A percentile compares a stretch with the other conserved stretches of the same genome.
These are phyloP conservation scores for Lactarius indigo DNA, from an alignment of 768 basidiomycete species.

Conservation along the genomic window DNA sequence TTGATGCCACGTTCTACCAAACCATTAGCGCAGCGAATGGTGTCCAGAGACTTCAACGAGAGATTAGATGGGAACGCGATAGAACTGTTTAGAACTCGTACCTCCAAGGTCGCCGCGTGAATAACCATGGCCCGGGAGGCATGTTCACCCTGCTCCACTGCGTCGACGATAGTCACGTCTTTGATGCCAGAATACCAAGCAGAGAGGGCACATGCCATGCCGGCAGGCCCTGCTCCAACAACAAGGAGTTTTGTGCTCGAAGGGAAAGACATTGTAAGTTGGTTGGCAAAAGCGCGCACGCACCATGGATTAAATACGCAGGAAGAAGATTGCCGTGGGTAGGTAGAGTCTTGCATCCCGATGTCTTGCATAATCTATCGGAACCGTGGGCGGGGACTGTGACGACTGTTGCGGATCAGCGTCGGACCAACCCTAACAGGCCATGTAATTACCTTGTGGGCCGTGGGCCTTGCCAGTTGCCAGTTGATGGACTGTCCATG, in stretches of 20 bases:
- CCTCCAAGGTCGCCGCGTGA: conserved; percentile 54
- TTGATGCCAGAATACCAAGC: conserved; percentile 41
- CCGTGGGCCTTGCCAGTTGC: too few species aligned
- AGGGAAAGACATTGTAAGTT: conserved; percentile 32
- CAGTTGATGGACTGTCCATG: not conserved
- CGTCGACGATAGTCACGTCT: conserved; percentile 46
- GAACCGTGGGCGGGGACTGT: not conserved
- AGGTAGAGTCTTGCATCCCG: not conserved
- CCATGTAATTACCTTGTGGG: not conserved
- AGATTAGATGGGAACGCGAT: conserved; percentile 32
- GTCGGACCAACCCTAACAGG: too few species aligned
- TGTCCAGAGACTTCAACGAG: conserved; percentile 42
- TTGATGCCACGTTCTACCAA: conserved; percentile 40
- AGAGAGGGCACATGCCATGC: conserved; percentile 45
- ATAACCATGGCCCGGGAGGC: conserved; percentile 45
- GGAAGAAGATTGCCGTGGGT: not conserved
- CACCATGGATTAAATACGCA: not conserved
- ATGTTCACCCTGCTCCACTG: conserved; percentile 32
- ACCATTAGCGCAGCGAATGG: conserved; percentile 39
- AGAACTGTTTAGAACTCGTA: conserved; percentile 24
- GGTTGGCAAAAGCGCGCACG: not conserved
- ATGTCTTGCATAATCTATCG: not conserved
- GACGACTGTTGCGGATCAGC: too few species aligned
- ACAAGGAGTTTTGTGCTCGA: conserved; percentile 42
- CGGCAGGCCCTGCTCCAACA: conserved; percentile 49